Conservation (phyloP, 2,329 filamentous ascomycete species). For the Macrophomina tecta region DNA sequence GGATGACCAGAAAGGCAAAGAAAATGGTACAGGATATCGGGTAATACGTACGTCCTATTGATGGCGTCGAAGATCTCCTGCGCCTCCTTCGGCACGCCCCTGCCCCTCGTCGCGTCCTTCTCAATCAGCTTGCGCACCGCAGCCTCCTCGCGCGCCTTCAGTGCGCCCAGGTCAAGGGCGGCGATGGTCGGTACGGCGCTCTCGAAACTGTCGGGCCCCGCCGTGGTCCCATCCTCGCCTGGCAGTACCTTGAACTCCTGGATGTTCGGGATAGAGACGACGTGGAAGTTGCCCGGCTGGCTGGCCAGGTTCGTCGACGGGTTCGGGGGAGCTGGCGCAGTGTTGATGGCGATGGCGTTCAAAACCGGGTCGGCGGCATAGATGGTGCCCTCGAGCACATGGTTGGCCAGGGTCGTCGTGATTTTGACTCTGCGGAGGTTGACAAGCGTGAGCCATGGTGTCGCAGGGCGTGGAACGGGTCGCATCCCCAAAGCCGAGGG, state of each 20-base stretch:
- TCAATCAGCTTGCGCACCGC: constrained; percentile 64
- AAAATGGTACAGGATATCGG: neutral
- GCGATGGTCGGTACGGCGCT: constrained; percentile 53
- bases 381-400: constrained; percentile 65
- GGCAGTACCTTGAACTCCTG: constrained; percentile 62
- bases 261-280: constrained; percentile 66
- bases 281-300: constrained; percentile 62
- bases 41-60: constrained; percentile 57
- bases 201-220: constrained; percentile 48
- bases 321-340: constrained; percentile 52
- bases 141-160: constrained; percentile 61
- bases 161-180: constrained; percentile 60
- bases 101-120: constrained; percentile 62
- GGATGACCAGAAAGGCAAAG: neutral
- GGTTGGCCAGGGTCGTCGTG: constrained; percentile 47
- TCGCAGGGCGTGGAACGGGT: constrained; percentile 6
- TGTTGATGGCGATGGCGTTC: constrained; percentile 67
- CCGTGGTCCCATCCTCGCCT: constrained; percentile 32
- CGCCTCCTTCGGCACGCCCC: constrained; percentile 65
- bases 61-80: constrained; percentile 70
- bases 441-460: constrained; percentile 15
- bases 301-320: constrained; percentile 47
- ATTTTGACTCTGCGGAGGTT: constrained; percentile 59
- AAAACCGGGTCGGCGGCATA: constrained; percentile 67
- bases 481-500: constrained; percentile 7